phyloP scores from a whole-genome alignment of 495 filamentous ascomycete genomes.

The Oleoguttula mirabilis region DNA sequence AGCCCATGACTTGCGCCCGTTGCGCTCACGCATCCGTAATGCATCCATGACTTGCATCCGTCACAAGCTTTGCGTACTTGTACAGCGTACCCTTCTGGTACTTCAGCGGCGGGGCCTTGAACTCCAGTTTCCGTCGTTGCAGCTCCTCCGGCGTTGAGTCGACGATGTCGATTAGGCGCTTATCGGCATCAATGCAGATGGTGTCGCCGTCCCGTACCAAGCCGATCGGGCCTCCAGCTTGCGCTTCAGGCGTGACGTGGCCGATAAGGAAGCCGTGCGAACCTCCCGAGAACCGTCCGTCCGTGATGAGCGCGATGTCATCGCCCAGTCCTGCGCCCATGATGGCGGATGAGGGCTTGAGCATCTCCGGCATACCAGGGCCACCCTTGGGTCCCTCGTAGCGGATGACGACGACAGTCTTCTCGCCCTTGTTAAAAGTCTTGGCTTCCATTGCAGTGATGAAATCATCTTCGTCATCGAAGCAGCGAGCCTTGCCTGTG shows the following conservation, averaged over 20 bases:
- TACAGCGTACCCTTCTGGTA: constrained; percentile 62
- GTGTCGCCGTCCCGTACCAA: constrained; percentile 56
- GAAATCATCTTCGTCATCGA: constrained; percentile 49
- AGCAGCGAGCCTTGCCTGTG: constrained; percentile 76
- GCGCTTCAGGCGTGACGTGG: constrained; percentile 60
- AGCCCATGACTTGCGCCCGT: no score
- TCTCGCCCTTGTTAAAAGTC: constrained; percentile 90
- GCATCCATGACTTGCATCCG: constrained; percentile 68
- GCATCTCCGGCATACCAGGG: constrained; percentile 79
- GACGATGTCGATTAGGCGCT: constrained; percentile 46
- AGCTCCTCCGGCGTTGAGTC: constrained; percentile 51
- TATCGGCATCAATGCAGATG: constrained; percentile 62
- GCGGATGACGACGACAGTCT: constrained; percentile 93
- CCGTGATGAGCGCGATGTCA: constrained; percentile 70
- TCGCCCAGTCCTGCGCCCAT: constrained; percentile 78
- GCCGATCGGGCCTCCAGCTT: constrained; percentile 57
- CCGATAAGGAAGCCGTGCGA: constrained; percentile 72
- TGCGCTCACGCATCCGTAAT: constrained; percentile 50
- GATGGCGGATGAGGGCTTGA: constrained; percentile 71
- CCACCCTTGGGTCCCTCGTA: constrained; percentile 82
- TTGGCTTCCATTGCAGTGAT: constrained; percentile 39
- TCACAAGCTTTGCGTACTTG: constrained; percentile 58
- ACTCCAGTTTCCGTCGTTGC: constrained; percentile 48
- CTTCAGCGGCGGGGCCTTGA: constrained; percentile 52
- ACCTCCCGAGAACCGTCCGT: constrained; percentile 67